Percentiles rank a stretch among this genome's conserved stretches.
Conservation (phyloP, 306 rosid species). For the Cucurbita pepo region DNA sequence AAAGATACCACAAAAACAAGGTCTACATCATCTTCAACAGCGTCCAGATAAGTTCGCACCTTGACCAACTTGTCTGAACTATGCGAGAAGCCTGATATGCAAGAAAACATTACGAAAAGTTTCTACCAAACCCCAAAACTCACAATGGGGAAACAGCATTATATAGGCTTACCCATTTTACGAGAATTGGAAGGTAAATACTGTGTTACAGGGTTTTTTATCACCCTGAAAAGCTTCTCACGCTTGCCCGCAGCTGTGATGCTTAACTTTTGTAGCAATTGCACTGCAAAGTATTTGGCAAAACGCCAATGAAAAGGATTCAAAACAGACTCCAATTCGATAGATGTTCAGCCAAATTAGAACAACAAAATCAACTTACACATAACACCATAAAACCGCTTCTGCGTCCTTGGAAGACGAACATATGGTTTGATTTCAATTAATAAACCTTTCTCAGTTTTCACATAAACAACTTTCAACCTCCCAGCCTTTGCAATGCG, state of each 20-base stretch:
- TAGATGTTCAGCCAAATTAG: background rate
- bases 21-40: constrained; percentile 14
- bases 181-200: constrained; percentile 54
- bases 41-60: constrained; percentile 27
- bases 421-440: constrained; percentile 68
- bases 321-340: background rate
- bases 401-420: constrained; percentile 82
- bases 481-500: constrained; percentile 74
- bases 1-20: constrained; percentile 76
- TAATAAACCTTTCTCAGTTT: constrained; percentile 63
- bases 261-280: constrained; percentile 69
- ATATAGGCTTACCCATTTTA: constrained; percentile 40
- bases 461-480: constrained; percentile 58
- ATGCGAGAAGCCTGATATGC: constrained; percentile 41
- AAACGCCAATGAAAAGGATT: background rate
- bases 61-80: constrained; percentile 57
- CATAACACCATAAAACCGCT: constrained; percentile 72
- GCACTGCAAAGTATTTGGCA: constrained; percentile 34
- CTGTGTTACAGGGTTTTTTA: constrained; percentile 75
- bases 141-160: background rate
- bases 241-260: constrained; percentile 69
- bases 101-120: background rate
- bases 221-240: constrained; percentile 53
- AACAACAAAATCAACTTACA: constrained; percentile 32
- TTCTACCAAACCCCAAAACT: background rate